Evolutionary conservation across 1,139 yeast genomes (phyloP), one percentile per base, ranked within the genome.

Genomic region (Pichia sp.): DNA sequence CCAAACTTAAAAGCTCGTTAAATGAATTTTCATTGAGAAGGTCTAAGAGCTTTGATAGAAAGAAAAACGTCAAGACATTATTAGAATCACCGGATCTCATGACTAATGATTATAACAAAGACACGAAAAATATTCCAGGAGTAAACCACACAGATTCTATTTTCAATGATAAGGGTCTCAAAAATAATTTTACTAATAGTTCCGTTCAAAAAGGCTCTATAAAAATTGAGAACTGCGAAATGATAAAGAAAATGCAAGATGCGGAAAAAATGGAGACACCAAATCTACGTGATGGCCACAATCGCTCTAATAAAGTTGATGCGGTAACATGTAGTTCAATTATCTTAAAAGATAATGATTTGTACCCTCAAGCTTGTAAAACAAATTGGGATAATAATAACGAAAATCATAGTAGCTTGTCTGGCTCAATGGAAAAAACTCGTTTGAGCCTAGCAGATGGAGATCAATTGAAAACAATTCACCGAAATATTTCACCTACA

Each of bases 101-200:
- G 3, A 12, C 19, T 3, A 40, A 28, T 18, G 19, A 6, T 22
- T 6, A n/a, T n/a, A n/a, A n/a, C n/a, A 35, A 21, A 31, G 15
- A 5, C n/a, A 8, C 15, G 22, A 19, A 17, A 4, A 21, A 8
- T 17, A 12, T n/a, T 25, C 4, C n/a, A 25, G 7, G 4, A 17
- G 28, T 21, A 9, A n/a, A 47, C 15, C 52, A 58, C 34, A 67
- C 68, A 32, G 21, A 19, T 20, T 32, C n/a, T 1, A n/a, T 11
- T 14, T 19, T 3, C n/a, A 19, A 19, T 32, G 19, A 11, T 12
- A 32, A 18, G 9, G 21, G 15, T n/a, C 9, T 28, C 4, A n/a
- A 28, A 28, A 6, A 28, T 4, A 14, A 17, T 28, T 2, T n/a
- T 14, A 11, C 7, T 28, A 12, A 17, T 7, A 28, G 10, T 8